Base-by-base conservation (phyloP, 768 basidiomycete genomes). In the Lactarius quietus region DNA sequence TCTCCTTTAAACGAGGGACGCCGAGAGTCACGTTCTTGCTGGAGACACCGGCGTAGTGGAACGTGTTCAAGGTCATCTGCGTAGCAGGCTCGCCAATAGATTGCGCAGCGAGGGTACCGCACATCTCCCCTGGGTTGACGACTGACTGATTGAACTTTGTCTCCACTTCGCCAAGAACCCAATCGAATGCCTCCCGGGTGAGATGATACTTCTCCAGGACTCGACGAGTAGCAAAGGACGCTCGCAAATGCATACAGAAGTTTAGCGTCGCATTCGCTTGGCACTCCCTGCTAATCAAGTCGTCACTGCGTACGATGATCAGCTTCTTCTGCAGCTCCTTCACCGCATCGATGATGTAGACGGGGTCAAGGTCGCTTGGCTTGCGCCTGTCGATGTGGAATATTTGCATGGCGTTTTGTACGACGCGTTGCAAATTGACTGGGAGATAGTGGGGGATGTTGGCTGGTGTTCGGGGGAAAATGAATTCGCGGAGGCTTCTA, bases 11-110 rank as follows among this genome's bases (percentile, higher is more conserved):
- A 77, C 97, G 95, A 2, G 97, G 97, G 2, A 99, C 97, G 88
- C 97, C 97, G 65, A 98, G 92, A 0, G 97, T 99, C 57, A 99
- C 97, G 78, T 97, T 98, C 80, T 98, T 98, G 73, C 92, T 94
- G n/a, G 97, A 96, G 29, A 99, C 97, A 88, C 97, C 97, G 66
- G 97, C 97, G 75, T 98, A 98, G 78, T 99, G 97, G 92, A 98
- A 99, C 0, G 96, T 98, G 76, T 99, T 99, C 64, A 99, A 78
- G 7, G 97, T 98, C 97, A 99, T 98, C 78, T 99, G 97, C 0
- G 97, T 99, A 5, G 97, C 97, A 0, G 97, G 97, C 80, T 98
- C 97, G 76, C 97, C 97, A 69, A 98, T 99, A 0, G 97, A 98
- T 78, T 99, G 97, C 0, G 97, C 97, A 41, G 96, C 90, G 26